phyloP scores from a whole-genome alignment of 768 basidiomycete species.

The Suillus placidus region DNA sequence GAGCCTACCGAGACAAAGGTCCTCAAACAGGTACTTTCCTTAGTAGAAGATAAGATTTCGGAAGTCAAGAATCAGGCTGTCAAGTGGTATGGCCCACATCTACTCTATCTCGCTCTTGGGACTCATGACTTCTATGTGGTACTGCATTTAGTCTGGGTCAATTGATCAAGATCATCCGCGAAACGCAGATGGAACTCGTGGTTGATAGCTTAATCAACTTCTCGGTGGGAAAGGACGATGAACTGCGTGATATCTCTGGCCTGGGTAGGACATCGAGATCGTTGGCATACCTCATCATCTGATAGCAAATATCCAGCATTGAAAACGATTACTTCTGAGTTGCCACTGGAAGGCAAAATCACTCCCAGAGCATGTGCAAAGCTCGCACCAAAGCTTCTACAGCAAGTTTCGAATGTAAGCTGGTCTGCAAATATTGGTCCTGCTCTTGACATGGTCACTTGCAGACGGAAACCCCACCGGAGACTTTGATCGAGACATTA shows the following conservation, averaged over 20 bases:
- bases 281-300: not conserved
- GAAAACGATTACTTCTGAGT: conserved; percentile 92
- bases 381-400: conserved; percentile 80
- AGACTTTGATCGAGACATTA: conserved; percentile 81
- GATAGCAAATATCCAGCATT: conserved; percentile 56
- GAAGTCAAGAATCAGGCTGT: conserved; percentile 99
- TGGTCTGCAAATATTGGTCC: not conserved
- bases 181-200: conserved; percentile 80
- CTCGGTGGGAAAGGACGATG: conserved; percentile 86
- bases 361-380: conserved; percentile 80
- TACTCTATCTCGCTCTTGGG: not conserved
- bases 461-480: conserved; percentile 71
- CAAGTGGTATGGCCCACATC: conserved; percentile 68
- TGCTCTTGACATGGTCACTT: conserved; percentile 14
- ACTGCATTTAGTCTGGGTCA: conserved; percentile 71
- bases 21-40: conserved; percentile 77
- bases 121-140: conserved; percentile 5
- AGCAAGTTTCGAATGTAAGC: conserved; percentile 74
- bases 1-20: conserved; percentile 85
- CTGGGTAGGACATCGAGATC: conserved; percentile 56
- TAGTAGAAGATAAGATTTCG: conserved; percentile 93
- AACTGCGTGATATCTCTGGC: conserved; percentile 90
- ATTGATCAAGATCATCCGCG: conserved; percentile 86
- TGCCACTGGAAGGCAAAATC: conserved; percentile 81
- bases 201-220: conserved; percentile 89